Percentiles rank a stretch among this genome's conserved stretches.
Conservation (phyloP, 169 alveolate species). For the Perkinsus marinus region DNA sequence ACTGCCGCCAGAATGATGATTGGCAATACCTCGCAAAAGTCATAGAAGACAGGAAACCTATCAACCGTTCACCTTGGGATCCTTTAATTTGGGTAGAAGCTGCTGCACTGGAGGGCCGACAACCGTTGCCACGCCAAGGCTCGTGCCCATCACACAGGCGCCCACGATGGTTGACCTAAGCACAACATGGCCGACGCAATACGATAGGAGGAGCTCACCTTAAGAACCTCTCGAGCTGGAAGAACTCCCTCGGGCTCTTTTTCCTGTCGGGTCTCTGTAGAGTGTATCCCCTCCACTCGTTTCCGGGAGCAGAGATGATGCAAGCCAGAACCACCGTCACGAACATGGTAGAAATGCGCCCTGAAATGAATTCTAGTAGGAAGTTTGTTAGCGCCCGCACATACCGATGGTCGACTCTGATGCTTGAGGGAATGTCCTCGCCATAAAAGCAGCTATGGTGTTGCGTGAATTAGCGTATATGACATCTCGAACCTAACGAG, state of each 20-base stretch:
- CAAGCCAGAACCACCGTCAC: slow-evolving; percentile 5
- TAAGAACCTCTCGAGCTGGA: background rate
- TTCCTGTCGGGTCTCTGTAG: background rate
- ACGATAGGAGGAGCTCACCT: background rate
- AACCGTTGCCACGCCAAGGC: background rate
- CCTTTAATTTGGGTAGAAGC: background rate
- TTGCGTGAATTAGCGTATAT: background rate
- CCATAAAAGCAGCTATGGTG: background rate
- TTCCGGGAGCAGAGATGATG: slow-evolving; percentile 6
- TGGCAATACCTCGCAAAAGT: background rate
- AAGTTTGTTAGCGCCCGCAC: background rate
- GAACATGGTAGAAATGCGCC: slow-evolving; percentile 3
- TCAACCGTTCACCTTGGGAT: background rate
- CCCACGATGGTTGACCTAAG: background rate
- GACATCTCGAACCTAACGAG: background rate
- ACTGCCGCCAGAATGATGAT: background rate
- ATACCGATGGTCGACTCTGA: background rate
- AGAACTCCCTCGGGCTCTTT: background rate
- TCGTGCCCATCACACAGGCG: background rate
- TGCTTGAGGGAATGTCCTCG: background rate
- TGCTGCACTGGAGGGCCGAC: background rate
- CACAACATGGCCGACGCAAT: background rate
- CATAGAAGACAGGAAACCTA: background rate
- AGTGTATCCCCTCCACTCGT: background rate
- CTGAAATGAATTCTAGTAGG: background rate